Conservation (phyloP, 2,329 filamentous ascomycete species). For the Hyphodiscus sp. region DNA sequence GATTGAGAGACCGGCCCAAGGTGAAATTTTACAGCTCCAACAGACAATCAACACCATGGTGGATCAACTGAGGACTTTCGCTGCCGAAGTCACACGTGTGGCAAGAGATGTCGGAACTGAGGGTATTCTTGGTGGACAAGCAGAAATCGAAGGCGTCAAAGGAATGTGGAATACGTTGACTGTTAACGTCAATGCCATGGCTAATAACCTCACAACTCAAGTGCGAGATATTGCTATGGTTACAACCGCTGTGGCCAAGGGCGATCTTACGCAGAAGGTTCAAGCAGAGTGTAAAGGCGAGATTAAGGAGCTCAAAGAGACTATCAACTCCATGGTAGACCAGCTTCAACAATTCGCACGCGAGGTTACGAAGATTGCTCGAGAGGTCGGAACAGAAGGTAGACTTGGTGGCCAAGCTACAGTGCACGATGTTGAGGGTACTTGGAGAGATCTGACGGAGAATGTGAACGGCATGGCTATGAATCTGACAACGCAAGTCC, state of each 20-base stretch:
- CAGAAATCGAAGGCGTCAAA: constrained; percentile 75
- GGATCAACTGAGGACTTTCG: constrained; percentile 76
- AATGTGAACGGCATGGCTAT: constrained; percentile 98
- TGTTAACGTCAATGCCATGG: constrained; percentile 83
- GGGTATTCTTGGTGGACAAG: constrained; percentile 75
- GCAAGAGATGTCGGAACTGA: constrained; percentile 80
- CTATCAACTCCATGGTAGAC: constrained; percentile 99
- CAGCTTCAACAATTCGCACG: constrained; percentile 94
- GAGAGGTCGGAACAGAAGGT: constrained; percentile 94
- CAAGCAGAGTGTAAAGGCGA: constrained; percentile 88
- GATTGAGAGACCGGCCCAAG: constrained; percentile 72
- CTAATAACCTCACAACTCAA: constrained; percentile 79
- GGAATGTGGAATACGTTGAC: constrained; percentile 87
- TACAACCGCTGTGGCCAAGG: constrained; percentile 66
- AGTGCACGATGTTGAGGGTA: constrained; percentile 92
- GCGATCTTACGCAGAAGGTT: constrained; percentile 94
- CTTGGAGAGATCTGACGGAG: constrained; percentile 92
- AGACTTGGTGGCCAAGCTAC: constrained; percentile 90
- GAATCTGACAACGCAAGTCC: constrained; percentile 94
- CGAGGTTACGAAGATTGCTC: constrained; percentile 92
- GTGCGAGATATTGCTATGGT: constrained; percentile 91
- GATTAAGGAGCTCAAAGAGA: constrained; percentile 91
- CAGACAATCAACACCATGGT: constrained; percentile 90
- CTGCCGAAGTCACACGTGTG: constrained; percentile 76
- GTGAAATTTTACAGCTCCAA: constrained; percentile 76